phyloP scores from a whole-genome alignment of 1,284 basidiomycete species.

The Trichosporon coremiiforme region DNA sequence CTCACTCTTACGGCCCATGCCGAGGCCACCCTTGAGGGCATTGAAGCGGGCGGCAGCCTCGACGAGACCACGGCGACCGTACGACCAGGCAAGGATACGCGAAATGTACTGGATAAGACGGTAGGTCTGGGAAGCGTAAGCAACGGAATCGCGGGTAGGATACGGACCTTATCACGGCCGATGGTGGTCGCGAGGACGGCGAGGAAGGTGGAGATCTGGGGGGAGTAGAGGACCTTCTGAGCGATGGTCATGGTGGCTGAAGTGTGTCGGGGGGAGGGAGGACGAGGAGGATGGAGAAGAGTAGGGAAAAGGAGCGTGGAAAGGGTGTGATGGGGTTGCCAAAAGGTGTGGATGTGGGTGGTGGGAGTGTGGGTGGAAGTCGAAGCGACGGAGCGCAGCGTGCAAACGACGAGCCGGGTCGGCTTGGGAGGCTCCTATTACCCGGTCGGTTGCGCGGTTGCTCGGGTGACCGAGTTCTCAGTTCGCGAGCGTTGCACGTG shows the following conservation, averaged over 20 bases:
- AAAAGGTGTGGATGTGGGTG: neutral
- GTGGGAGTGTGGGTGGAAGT: slow-evolving; percentile 14
- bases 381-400: neutral
- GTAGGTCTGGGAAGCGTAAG: slow-evolving; percentile 65
- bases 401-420: slow-evolving; percentile 1
- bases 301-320: neutral
- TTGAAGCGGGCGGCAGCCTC: slow-evolving; percentile 71
- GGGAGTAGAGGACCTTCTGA: slow-evolving; percentile 80
- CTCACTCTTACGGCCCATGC: slow-evolving; percentile 75
- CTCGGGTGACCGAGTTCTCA: slow-evolving; percentile 1
- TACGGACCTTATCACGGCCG: slow-evolving; percentile 79
- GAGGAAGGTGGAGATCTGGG: slow-evolving; percentile 71
- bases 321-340: neutral
- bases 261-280: neutral
- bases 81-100: slow-evolving; percentile 84
- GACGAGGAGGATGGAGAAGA: neutral
- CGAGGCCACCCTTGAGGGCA: slow-evolving; percentile 76
- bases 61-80: slow-evolving; percentile 67
- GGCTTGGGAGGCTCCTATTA: slow-evolving; percentile 4
- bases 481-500: neutral
- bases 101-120: slow-evolving; percentile 90
- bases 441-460: slow-evolving; percentile 3
- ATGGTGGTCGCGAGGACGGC: slow-evolving; percentile 77
- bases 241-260: slow-evolving; percentile 56
- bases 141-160: neutral